Conservation (phyloP, 257 asterid genomes). For the Cordia subcordata region DNA sequence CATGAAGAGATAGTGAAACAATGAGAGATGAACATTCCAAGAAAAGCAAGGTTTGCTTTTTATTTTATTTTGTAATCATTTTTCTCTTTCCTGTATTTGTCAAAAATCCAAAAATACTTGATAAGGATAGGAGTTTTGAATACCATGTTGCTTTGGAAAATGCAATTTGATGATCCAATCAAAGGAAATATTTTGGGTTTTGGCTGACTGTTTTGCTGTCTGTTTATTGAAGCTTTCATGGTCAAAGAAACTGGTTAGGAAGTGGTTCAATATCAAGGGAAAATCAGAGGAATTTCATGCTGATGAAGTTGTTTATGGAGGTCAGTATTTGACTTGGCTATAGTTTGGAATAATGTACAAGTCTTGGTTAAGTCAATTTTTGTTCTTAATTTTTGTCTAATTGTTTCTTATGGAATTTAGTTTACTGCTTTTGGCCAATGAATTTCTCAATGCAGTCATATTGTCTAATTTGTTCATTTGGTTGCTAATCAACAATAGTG, state of each 20-base stretch:
- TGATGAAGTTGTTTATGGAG: constrained; percentile 73
- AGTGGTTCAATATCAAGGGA: constrained; percentile 82
- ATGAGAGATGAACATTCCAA: constrained; percentile 84
- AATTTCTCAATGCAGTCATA: constrained; percentile 1
- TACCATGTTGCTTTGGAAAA: not conserved
- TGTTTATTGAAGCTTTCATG: constrained; percentile 78
- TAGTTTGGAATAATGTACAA: constrained; percentile 6
- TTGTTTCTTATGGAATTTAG: constrained; percentile 13
- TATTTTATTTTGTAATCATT: not conserved
- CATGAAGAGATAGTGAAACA: constrained; percentile 68
- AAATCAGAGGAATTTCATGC: constrained; percentile 63
- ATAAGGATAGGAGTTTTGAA: not conserved
- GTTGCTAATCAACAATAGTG: not conserved
- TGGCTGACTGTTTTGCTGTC: constrained; percentile 36
- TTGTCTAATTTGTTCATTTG: not conserved
- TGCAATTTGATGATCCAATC: constrained; percentile 2
- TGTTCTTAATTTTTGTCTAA: constrained; percentile 1
- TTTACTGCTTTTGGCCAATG: too few relatives aligned
- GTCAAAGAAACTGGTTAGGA: constrained; percentile 80
- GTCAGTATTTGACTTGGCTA: constrained; percentile 32
- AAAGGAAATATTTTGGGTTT: constrained; percentile 18
- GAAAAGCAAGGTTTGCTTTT: constrained; percentile 67
- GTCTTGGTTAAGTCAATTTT: not conserved
- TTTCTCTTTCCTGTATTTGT: too few relatives aligned
- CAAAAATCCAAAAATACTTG: too few relatives aligned